Evolutionary conservation across 202 grass and related monocot genomes (phyloP), one percentile per base, ranked within the genome.

Genomic region (Dendrocalamus latiflorus): DNA sequence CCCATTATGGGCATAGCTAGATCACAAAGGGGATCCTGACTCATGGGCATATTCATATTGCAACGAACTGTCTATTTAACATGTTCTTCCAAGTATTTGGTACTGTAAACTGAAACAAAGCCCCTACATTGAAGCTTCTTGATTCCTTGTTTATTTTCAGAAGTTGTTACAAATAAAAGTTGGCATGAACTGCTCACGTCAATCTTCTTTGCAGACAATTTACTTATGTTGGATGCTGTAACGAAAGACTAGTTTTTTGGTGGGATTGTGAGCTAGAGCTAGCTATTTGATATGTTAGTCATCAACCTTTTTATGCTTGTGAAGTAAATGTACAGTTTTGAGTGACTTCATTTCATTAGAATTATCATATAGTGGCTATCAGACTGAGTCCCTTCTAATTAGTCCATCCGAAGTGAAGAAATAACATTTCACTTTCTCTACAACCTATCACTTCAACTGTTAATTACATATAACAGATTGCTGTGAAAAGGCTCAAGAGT

Each of bases 401-500:
- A 20, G 1, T 60, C 38, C 21, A 74, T 84, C 15, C 5, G 41
- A 69, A 56, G 14, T 25, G 3, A 25, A 47, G 54, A 75, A 74
- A 79, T 53, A 21, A 3, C 43, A 74, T 48, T 49, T 69, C 0
- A 75, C 41, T 74, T 81, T 14, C 36, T 64, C 30, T 64, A 14
- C 22, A 79, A 33, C 34, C 17, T 60, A 53, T 33, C 1, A 37
- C 21, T 76, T 83, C 18, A 60, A 20, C 22, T 43, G 13, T 65
- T 63, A 67, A 79, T 61, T 24, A 54, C 49, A 60, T 22, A 54
- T n/a, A 64, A 57, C 81, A 99, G 96, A 95, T 99, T 78, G 93
- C 93, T 3, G 96, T 95, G 59, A 99, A 99, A 77, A 91, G 96
- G 83, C 88, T 99, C 30, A 99, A 92, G 84, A 94, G 88, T 73